Evolutionary conservation across 331 rosid species (phyloP), one percentile per base, ranked within the genome.

Genomic region (Rosa hybrid): DNA sequence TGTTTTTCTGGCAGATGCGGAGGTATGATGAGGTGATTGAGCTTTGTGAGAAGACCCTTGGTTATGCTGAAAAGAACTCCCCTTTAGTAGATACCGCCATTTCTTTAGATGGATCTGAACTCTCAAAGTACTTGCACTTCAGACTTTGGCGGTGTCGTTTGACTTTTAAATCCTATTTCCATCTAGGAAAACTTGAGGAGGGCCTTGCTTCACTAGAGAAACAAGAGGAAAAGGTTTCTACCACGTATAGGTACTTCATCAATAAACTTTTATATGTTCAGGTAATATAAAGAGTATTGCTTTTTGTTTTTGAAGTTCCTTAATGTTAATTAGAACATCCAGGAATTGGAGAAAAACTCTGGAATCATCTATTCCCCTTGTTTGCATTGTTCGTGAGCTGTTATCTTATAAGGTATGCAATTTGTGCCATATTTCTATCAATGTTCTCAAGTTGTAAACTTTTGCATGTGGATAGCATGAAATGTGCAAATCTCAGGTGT

Each of bases 11-110:
- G 73, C 94, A 96, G 99, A 88, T 89, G 70, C 84, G 91, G 67
- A 88, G 96, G 85, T 93, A 88, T 77, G 96, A 93, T 77, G 94
- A 96, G 87, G 98, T 84, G 85, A 89, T 90, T 87, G 92, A 87
- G 81, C 82, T 91, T 77, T 96, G 99, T 83, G 91, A 89, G 45
- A 77, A 80, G 87, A 90, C 94, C 79, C 69, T 93, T 85, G 86
- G 63, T 83, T 93, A 94, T 73, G 94, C 97, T 41, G 99, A 96
- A 89, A 91, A 88, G 83, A 96, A 96, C 86, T 86, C 80, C 69
- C 79, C 79, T 84, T 85, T 83, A 63, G 25, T 74, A 5, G 86
- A 83, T 79, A 75, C 82, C 69, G 77, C 79, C 83, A 75, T 81
- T 17, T 85, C 73, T 78, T 50, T 80, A 77, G 91, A 88, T 81